These are phyloP conservation scores for Lodderomyces parapsilosis DNA, from an alignment of 1,139 yeast genomes.

Conservation along the genomic window DNA sequence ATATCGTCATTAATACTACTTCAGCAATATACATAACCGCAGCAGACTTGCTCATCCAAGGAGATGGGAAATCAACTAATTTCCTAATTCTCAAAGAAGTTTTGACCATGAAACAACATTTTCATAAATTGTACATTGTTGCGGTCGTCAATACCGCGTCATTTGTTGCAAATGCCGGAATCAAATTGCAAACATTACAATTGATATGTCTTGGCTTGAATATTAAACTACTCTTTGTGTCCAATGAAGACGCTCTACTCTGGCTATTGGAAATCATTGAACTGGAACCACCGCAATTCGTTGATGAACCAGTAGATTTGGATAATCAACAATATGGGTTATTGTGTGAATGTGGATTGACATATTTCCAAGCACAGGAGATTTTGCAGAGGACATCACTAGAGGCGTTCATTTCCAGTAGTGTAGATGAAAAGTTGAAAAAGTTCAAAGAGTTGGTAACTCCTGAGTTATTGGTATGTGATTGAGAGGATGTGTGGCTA, in stretches of 20 bases:
- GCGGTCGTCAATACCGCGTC: constrained; percentile 4
- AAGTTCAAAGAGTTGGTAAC: constrained; percentile 7
- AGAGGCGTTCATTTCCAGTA: constrained; percentile 6
- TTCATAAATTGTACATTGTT: constrained; percentile 8
- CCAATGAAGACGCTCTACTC: constrained; percentile 4
- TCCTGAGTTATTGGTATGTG: constrained; percentile 7
- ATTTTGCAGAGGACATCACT: constrained; percentile 8
- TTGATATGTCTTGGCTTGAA: constrained; percentile 10
- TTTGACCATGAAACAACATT: constrained; percentile 7
- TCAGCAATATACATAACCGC: constrained; percentile 10
- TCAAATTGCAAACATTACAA: constrained; percentile 10
- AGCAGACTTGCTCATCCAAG: constrained; percentile 10
- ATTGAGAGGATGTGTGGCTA: too few relatives aligned
- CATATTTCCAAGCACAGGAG: constrained; percentile 11
- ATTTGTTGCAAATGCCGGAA: constrained; percentile 10
- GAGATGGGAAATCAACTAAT: constrained; percentile 5
- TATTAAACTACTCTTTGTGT: constrained; percentile 8
- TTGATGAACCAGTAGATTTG: not conserved
- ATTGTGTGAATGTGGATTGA: constrained; percentile 13
- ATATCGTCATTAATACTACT: constrained; percentile 11
- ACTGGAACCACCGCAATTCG: constrained; percentile 8
- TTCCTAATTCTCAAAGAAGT: constrained; percentile 9
- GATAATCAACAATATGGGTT: constrained; percentile 6
- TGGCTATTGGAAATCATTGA: constrained; percentile 10
- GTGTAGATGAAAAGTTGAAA: constrained; percentile 7